Conservation (phyloP, 2,329 filamentous ascomycete species). For the Elsinoe arachidis region DNA sequence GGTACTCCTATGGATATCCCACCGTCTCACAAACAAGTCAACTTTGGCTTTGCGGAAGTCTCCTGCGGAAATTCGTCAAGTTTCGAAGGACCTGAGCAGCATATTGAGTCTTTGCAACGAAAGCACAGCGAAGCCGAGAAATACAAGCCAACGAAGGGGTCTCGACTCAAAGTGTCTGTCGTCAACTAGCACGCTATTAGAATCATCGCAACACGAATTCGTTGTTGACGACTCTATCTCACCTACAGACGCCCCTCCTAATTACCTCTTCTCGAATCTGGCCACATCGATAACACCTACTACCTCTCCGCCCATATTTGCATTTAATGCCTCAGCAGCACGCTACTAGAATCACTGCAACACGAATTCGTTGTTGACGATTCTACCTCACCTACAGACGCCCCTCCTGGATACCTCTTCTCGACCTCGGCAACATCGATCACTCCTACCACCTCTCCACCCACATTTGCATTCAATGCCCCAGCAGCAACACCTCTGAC, state of each 20-base stretch:
- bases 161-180: conserved; percentile 29
- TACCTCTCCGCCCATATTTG: neutral
- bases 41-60: neutral
- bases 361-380: neutral
- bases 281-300: neutral
- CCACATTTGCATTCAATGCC: neutral
- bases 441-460: neutral
- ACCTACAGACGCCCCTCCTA: conserved; percentile 1
- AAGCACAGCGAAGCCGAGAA: conserved; percentile 26
- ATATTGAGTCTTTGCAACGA: conserved; percentile 5
- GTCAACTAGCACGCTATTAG: conserved; percentile 12
- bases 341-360: neutral
- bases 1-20: conserved; percentile 45
- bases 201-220: neutral
- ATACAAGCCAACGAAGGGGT: conserved; percentile 36
- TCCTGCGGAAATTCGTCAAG: neutral
- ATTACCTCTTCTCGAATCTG: neutral
- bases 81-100: conserved; percentile 2
- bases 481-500: neutral
- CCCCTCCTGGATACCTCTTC: neutral
- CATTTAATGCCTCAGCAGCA: conserved; percentile 3
- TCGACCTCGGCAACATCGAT: neutral
- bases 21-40: neutral
- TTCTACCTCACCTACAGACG: conserved; percentile 1
- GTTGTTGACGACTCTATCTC: neutral